phyloP scores from a whole-genome alignment of 768 basidiomycete species.

The Solioccasus polychromus region DNA sequence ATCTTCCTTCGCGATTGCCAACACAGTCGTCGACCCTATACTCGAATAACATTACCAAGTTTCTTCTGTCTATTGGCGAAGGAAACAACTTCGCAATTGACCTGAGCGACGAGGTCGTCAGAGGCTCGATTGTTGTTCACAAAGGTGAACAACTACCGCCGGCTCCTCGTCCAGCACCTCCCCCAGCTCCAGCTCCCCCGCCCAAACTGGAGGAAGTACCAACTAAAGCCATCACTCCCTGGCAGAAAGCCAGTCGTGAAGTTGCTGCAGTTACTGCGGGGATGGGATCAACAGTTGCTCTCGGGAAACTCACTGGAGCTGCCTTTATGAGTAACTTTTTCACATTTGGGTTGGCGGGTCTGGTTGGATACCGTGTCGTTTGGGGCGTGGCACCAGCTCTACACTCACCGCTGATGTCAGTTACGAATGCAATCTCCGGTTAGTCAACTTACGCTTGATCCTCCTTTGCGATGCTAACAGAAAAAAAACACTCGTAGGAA shows the following conservation, averaged over 20 bases:
- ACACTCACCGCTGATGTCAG: slow-evolving; percentile 89
- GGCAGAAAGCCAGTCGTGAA: slow-evolving; percentile 77
- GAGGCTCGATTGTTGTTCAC: slow-evolving; percentile 75
- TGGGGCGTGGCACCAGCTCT: slow-evolving; percentile 89
- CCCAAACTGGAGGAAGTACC: slow-evolving; percentile 45
- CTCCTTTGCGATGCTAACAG: neutral
- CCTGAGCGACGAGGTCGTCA: slow-evolving; percentile 79
- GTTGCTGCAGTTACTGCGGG: slow-evolving; percentile 72
- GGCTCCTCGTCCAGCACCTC: slow-evolving; percentile 63
- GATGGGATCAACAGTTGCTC: slow-evolving; percentile 67
- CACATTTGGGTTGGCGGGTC: slow-evolving; percentile 80
- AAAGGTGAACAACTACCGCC: slow-evolving; percentile 64
- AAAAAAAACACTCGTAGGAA: slow-evolving; percentile 42
- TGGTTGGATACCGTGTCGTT: slow-evolving; percentile 85
- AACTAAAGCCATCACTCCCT: slow-evolving; percentile 69
- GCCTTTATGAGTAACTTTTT: slow-evolving; percentile 89
- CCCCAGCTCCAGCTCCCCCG: slow-evolving; percentile 54
- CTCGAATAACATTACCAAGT: slow-evolving; percentile 90
- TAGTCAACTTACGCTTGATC: slow-evolving; percentile 25
- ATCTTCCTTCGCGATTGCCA: slow-evolving; percentile 83
- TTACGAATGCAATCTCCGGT: slow-evolving; percentile 87
- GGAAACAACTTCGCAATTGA: slow-evolving; percentile 64
- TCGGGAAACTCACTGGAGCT: slow-evolving; percentile 78
- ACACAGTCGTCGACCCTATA: slow-evolving; percentile 89
- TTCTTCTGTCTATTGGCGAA: slow-evolving; percentile 74